Evolutionary conservation across 2,329 filamentous ascomycete species (phyloP).

Genomic region (Pestalotiopsis sp.): DNA sequence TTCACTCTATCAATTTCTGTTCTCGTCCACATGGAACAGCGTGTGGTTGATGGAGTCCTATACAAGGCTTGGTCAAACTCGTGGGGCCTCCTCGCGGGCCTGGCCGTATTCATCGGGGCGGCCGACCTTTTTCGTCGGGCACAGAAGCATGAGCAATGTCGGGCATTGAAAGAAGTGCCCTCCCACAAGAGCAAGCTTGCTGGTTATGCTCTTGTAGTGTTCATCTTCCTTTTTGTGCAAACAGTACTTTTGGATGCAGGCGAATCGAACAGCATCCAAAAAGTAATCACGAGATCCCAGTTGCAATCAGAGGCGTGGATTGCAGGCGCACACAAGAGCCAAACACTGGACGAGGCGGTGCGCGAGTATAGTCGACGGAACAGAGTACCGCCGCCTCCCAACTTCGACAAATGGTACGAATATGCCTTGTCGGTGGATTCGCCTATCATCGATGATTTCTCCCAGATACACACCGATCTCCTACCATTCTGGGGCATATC

Average conservation of each 20-base stretch:
- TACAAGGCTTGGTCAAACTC: slow-evolving; percentile 25
- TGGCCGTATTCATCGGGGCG: slow-evolving; percentile 27
- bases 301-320: slow-evolving; percentile 47
- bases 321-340: slow-evolving; percentile 44
- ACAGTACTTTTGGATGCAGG: slow-evolving; percentile 19
- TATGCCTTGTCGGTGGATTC: slow-evolving; percentile 65
- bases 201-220: slow-evolving; percentile 19
- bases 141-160: slow-evolving; percentile 12
- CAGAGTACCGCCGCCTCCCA: slow-evolving; percentile 67
- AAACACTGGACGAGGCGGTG: slow-evolving; percentile 62
- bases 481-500: slow-evolving; percentile 70
- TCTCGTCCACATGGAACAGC: slow-evolving; percentile 27
- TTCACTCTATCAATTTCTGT: slow-evolving; percentile 24
- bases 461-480: slow-evolving; percentile 67
- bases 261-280: slow-evolving; percentile 23
- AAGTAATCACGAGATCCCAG: slow-evolving; percentile 49
- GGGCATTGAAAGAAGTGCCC: slow-evolving; percentile 17
- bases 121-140: slow-evolving; percentile 25
- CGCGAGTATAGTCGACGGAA: slow-evolving; percentile 67
- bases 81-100: slow-evolving; percentile 21
- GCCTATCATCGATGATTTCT: slow-evolving; percentile 70
- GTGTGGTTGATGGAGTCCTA: slow-evolving; percentile 24
- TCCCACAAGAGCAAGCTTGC: slow-evolving; percentile 21
- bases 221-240: slow-evolving; percentile 23
- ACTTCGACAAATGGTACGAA: slow-evolving; percentile 74